Percentiles rank a stretch among this genome's conserved stretches.
These are phyloP conservation scores for Aspergillus proliferans DNA, from an alignment of 2,329 filamentous ascomycete genomes.

Conservation along the genomic window DNA sequence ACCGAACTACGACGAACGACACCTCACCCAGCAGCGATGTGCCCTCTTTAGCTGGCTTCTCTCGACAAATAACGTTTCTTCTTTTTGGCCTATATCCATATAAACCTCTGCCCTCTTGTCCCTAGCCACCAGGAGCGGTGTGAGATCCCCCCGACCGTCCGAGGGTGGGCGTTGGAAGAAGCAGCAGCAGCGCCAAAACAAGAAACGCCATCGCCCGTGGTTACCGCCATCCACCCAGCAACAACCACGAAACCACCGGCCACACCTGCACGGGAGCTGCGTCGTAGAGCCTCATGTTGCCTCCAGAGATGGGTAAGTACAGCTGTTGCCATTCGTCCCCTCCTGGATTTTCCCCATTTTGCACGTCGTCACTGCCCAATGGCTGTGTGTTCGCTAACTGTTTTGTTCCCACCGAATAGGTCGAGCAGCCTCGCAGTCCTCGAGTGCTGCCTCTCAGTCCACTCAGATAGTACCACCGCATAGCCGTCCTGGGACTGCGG, in stretches of 20 bases:
- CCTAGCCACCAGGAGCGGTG: constrained; percentile 3
- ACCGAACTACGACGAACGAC: constrained; percentile 11
- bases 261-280: constrained; percentile 7
- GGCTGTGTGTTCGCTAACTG: constrained; percentile 9
- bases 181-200: constrained; percentile 19
- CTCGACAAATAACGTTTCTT: background rate
- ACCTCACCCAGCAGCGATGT: constrained; percentile 18
- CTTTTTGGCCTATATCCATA: background rate
- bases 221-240: constrained; percentile 20
- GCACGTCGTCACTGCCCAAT: background rate
- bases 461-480: constrained; percentile 30
- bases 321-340: constrained; percentile 7
- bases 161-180: constrained; percentile 13
- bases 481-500: constrained; percentile 36
- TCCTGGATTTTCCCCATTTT: constrained; percentile 4
- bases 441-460: constrained; percentile 32
- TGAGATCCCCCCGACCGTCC: constrained; percentile 12
- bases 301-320: constrained; percentile 28
- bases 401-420: constrained; percentile 16
- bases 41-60: constrained; percentile 10
- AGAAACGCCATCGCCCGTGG: constrained; percentile 21
- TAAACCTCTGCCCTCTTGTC: background rate
- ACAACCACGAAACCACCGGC: constrained; percentile 11
- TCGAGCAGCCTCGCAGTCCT: constrained; percentile 32
- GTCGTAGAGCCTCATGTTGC: constrained; percentile 19